Evolutionary conservation across 805 yeast genomes (phyloP).

Genomic region (Starmera pachycereana): DNA sequence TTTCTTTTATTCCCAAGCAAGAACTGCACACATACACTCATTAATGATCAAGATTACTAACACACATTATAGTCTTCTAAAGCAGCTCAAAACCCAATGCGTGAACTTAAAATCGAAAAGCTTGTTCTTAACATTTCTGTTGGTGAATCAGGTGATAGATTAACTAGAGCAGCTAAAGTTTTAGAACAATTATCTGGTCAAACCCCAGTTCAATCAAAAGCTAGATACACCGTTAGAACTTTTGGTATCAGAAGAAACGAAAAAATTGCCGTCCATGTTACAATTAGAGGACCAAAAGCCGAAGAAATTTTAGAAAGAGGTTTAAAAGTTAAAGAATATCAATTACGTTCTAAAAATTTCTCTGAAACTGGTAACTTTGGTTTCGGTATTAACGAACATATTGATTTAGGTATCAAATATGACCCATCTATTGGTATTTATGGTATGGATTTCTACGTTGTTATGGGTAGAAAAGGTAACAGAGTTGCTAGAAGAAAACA

Average conservation of each 20-base stretch:
- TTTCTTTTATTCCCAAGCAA: too few relatives aligned
- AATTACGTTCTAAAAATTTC: constrained; percentile 89
- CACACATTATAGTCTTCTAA: constrained; percentile 31
- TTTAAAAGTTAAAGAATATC: constrained; percentile 98
- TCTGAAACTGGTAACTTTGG: constrained; percentile 99
- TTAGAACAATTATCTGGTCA: constrained; percentile 99
- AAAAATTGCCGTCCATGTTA: constrained; percentile 98
- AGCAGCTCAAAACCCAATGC: constrained; percentile 86
- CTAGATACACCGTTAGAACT: constrained; percentile 99
- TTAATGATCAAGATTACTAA: constrained; percentile 6
- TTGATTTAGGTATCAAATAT: constrained; percentile 99
- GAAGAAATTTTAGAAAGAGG: constrained; percentile 99
- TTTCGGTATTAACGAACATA: constrained; percentile 99
- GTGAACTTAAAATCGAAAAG: constrained; percentile 98
- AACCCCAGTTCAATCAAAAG: constrained; percentile 99
- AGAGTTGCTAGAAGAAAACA: constrained; percentile 99
- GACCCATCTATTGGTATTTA: constrained; percentile 99
- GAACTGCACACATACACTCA: neutral
- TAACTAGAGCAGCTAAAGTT: constrained; percentile 99
- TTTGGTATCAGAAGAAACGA: constrained; percentile 99
- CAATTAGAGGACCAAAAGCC: constrained; percentile 99
- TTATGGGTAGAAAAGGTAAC: constrained; percentile 98
- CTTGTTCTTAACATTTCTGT: constrained; percentile 99
- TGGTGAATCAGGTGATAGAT: constrained; percentile 99
- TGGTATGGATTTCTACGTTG: constrained; percentile 99